Base-by-base conservation (phyloP, 2,329 filamentous ascomycete species). In the Paramyrothecium roridum region DNA sequence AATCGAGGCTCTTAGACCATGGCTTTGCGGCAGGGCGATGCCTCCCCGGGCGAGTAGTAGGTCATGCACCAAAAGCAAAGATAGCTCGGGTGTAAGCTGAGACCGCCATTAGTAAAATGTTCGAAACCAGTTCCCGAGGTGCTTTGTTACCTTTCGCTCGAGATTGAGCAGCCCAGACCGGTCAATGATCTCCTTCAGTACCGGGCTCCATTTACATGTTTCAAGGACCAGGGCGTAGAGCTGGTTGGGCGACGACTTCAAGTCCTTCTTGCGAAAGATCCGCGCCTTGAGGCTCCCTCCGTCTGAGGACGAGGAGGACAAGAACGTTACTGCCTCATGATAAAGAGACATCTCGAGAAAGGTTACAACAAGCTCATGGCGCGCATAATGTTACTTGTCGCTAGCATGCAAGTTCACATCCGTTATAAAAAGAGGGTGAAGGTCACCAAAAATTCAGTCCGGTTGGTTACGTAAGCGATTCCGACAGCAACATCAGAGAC, bases 171-270 rank as follows among this genome's bases (percentile, higher is more conserved):
- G 75, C 3, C 85, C 88, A 1, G 91, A 83, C 61, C 82, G 85
- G 63, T 97, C 91, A 66, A 99, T 85, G n/a, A 97, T 88, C 66
- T 96, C 92, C 65, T 91, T 91, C 50, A 99, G 75, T 3, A 97
- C 80, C 3, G 79, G 70, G 64, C 93, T 95, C 91, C 93, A 97
- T 85, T 96, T 98, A 62, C 89, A 87, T 1, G 90, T 86, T 73
- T 98, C 93, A 21, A 88, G 83, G 21, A 92, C 88, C 37, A 99
- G 78, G 10, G 95, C 95, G 69, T 95, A 98, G 8, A 98, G 79
- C 68, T 96, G 90, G 12, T 87, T 87, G 0, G 89, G 88, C 3
- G 88, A 83, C 17, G 89, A 92, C 67, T 93, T 96, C 61, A 91
- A 74, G 8, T 80, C 78, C 63, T 89, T 89, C 58, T 86, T 87